Evolutionary conservation across 1,284 basidiomycete genomes (phyloP), one percentile per base, ranked within the genome.

Genomic region (Pascua sp.): DNA sequence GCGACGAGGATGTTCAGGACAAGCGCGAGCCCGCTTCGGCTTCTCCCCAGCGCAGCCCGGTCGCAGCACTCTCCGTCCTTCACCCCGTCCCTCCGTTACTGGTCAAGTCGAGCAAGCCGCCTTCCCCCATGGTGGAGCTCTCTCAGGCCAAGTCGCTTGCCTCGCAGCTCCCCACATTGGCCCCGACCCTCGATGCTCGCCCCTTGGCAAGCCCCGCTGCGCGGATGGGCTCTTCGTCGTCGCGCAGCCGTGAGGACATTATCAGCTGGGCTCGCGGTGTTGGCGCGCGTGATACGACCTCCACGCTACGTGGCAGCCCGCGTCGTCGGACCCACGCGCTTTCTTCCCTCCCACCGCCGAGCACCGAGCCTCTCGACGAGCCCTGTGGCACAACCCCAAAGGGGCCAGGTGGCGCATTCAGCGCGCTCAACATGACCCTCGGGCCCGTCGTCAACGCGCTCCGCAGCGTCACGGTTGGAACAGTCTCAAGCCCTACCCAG

Each of bases 231-330:
- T 73, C 72, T 1, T 67, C 67, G 8, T 71, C 68, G 11, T 76
- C 73, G 2, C 63, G 69, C 36, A 72, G 70, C 54, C 60, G 74
- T 11, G 74, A 76, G 44, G 74, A 76, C 49, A 76, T 76, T 52
- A 69, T 76, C 46, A 67, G 63, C 38, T 76, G 74, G 74, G 67
- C 73, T 15, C 69, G 69, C 42, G 68, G 66, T 15, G 68, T 76
- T 36, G 65, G 62, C n/a, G 55, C 45, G n/a, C 60, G 48, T 51
- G 54, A 8, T 24, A 49, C 42, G 41, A 18, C 13, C 45, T 58
- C 40, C 32, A 24, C n/a, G 55, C 42, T n/a, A 39, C 57, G n/a
- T 15, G 32, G 38, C 17, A 42, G 50, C 3, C 40, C 44, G 8
- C 59, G 52, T 15, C 59, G 56, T 17, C 56, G 55, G 37, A 49